These are phyloP conservation scores for Termitomyces sp. DNA, from an alignment of 768 basidiomycete species.

Conservation along the genomic window DNA sequence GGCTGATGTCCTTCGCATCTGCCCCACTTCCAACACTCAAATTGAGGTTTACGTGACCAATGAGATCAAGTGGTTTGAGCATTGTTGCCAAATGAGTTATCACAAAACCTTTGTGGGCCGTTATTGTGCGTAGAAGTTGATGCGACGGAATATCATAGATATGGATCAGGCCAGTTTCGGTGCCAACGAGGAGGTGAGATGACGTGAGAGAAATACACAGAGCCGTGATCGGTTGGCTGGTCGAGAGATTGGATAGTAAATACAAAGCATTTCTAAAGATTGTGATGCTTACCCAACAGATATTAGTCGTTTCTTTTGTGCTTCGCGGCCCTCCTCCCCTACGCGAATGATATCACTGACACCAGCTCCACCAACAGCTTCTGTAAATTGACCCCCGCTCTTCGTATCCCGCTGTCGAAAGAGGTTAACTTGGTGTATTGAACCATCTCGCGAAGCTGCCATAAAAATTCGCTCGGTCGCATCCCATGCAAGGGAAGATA, in stretches of 20 bases:
- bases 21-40: conserved; percentile 35
- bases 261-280: neutral
- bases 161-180: conserved; percentile 65
- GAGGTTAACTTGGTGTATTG: conserved; percentile 76
- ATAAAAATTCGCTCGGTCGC: conserved; percentile 86
- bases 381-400: conserved; percentile 45
- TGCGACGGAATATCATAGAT: conserved; percentile 89
- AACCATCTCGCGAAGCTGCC: conserved; percentile 73
- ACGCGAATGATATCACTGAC: conserved; percentile 66
- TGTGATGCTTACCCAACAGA: conserved; percentile 53
- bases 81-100: conserved; percentile 77
- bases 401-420: conserved; percentile 61
- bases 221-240: conserved; percentile 68
- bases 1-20: conserved; percentile 53
- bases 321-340: conserved; percentile 46
- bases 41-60: conserved; percentile 70
- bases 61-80: conserved; percentile 82
- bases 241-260: neutral
- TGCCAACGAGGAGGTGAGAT: conserved; percentile 80
- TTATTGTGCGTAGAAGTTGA: conserved; percentile 81
- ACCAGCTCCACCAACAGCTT: conserved; percentile 76
- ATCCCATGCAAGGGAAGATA: conserved; percentile 73
- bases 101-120: conserved; percentile 59
- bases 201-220: conserved; percentile 76
- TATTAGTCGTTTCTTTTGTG: conserved; percentile 59